Conservation (phyloP, 257 asterid species). For the Perilla frutescens region DNA sequence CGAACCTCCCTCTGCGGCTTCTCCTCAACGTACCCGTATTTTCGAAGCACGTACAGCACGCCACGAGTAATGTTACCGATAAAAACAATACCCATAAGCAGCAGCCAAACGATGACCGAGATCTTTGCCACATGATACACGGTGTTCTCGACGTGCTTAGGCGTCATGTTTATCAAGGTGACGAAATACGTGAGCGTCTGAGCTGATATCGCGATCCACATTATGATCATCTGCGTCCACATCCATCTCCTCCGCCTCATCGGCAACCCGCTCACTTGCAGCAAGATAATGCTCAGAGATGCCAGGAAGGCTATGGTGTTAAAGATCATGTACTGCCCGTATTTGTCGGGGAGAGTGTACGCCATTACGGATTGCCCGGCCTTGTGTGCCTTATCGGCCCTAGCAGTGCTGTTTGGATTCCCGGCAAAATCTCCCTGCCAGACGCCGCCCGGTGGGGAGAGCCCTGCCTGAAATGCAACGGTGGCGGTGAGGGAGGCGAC, state of each 20-base stretch:
- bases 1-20: constrained; percentile 19
- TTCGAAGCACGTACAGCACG: constrained; percentile 30
- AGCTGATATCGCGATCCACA: constrained; percentile 48
- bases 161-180: constrained; percentile 35
- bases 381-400: constrained; percentile 21
- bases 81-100: constrained; percentile 29
- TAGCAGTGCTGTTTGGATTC: constrained; percentile 30
- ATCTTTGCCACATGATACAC: constrained; percentile 32
- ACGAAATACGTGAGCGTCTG: constrained; percentile 38
- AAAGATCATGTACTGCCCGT: constrained; percentile 36
- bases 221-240: constrained; percentile 49
- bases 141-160: constrained; percentile 26
- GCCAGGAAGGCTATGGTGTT: constrained; percentile 47
- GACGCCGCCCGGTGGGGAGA: constrained; percentile 51
- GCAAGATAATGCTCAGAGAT: constrained; percentile 42
- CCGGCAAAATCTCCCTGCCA: constrained; percentile 42
- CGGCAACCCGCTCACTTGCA: constrained; percentile 51
- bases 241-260: constrained; percentile 38
- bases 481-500: constrained; percentile 51
- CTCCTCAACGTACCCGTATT: constrained; percentile 29
- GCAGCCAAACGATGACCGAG: constrained; percentile 32
- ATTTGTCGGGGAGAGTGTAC: constrained; percentile 18
- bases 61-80: constrained; percentile 27
- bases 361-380: constrained; percentile 50
- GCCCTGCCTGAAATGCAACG: constrained; percentile 47